A percentile compares a stretch with the other conserved stretches of the same genome.
phyloP scores from a whole-genome alignment of 345 rosid genomes.

The Melaleuca quinquenervia region DNA sequence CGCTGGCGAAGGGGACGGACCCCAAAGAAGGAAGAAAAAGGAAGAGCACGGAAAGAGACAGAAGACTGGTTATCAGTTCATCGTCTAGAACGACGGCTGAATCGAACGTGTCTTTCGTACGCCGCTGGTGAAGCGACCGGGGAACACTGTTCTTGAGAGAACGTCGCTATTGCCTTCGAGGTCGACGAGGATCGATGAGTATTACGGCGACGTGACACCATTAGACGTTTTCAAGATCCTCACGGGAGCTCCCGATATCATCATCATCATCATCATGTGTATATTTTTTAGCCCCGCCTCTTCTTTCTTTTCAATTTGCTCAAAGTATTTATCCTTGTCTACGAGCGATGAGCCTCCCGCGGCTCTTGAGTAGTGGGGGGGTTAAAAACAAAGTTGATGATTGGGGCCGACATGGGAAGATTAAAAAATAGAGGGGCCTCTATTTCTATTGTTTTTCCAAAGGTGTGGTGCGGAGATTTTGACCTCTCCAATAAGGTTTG shows the following conservation, averaged over 20 bases:
- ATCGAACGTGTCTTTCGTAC: background rate
- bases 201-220: conserved; percentile 3
- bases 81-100: background rate
- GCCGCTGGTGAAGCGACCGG: background rate
- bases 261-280: background rate
- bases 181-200: background rate
- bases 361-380: background rate
- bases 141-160: background rate
- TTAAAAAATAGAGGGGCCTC: background rate
- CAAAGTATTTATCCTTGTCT: background rate
- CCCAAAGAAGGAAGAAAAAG: background rate
- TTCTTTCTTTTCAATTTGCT: background rate
- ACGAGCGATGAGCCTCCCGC: background rate
- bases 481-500: background rate
- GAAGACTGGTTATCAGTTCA: background rate
- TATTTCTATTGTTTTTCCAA: background rate
- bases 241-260: background rate
- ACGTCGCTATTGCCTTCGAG: background rate
- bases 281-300: background rate
- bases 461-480: background rate
- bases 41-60: background rate
- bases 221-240: background rate
- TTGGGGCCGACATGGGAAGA: background rate
- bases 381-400: background rate
- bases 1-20: background rate